Base-by-base conservation (phyloP, 2,329 filamentous ascomycete species). In the Penicillium aurantiogriseum region DNA sequence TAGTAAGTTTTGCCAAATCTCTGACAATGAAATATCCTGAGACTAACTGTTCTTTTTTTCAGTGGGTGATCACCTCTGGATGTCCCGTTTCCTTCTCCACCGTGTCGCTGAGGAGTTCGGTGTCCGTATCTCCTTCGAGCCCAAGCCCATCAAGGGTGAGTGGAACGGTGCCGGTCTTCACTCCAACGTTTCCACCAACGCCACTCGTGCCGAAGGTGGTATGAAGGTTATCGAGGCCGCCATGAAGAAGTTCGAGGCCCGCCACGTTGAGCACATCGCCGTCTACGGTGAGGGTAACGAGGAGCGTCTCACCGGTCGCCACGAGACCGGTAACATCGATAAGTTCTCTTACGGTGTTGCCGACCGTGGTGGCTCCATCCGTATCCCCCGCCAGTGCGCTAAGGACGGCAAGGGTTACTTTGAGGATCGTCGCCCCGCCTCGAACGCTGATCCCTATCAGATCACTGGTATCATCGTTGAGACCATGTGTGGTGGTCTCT, bases 211-310 rank as follows among this genome's bases (percentile, higher is more conserved):
- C 54, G 91, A 96, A 66, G 92, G 92, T 70, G 94, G 94, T 75
- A 94, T 97, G 88, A 95, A 96, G 87, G 79, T 85, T 78, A 99
- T 99, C 66, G 92, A 97, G 78, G 85, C 85, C 51, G 87, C 87
- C 54, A 88, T 92, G 80, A 89, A 91, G 86, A 92, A 91, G 80
- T 86, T 92, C 19, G 89, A 90, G 78, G 83, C 82, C 63, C 88
- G 89, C 69, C 89, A 92, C 80, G 77, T 80, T 67, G 89, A 92
- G 83, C 92, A 90, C 85, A 96, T 96, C 79, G 88, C 88, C 67
- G 92, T 96, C 67, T 96, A 96, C 76, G 92, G 94, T 72, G 91
- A 96, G 83, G 93, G 92, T 77, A 99, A 99, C 82, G 91, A 94
- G 69, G 85, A 89, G 69, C 92, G 94, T 74, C 89, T 97, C 69